Evolutionary conservation across 139 green algal species (phyloP), one percentile per base, ranked within the genome.

Genomic region (Dunaliella sp.): DNA sequence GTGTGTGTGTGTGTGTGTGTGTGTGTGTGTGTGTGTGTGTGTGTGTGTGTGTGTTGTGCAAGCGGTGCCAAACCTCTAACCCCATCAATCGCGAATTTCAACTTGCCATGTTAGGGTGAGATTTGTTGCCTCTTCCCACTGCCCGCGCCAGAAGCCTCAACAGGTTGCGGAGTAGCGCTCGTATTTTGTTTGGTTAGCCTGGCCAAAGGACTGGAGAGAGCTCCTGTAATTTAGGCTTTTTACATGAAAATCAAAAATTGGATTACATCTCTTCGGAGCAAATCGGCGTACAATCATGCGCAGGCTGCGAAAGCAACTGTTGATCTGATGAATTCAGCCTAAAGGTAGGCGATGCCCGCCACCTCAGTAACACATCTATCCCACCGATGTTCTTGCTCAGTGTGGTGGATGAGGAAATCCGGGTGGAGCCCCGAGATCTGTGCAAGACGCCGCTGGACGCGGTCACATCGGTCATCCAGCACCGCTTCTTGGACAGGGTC

Each of bases 401-500:
- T 0, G 82, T 83, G 0, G 34, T 98, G 1, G 92, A 97, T 36
- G 94, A 96, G 80, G 93, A 95, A 37, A 84, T 98, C 0, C 89
- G 93, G 0, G 90, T 98, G 16, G 77, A 89, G 34, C 95, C 96
- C 1, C 74, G 90, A 35, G 93, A 98, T 80, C 85, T 98, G 28
- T 88, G 90, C 65, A 93, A 94, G 77, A 76, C 89, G 0, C 89
- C 90, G 1, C 38, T 95, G 2, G 89, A 91, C 24, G 95, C 95
- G 36, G 92, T 98, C 32, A 92, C 90, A 1, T 80, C 90, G 16
- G 93, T 95, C 0, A 89, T 98, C 16, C 89, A 97, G 77, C 48
- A 89, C 80, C 87, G 87, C 16, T 97, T 95, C 85, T 32, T 96
- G 0, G 94, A 98, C 88, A 96, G 95, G 81, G 95, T 98, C 0